phyloP scores from a whole-genome alignment of 768 basidiomycete genomes.

The Lentinula boryana region DNA sequence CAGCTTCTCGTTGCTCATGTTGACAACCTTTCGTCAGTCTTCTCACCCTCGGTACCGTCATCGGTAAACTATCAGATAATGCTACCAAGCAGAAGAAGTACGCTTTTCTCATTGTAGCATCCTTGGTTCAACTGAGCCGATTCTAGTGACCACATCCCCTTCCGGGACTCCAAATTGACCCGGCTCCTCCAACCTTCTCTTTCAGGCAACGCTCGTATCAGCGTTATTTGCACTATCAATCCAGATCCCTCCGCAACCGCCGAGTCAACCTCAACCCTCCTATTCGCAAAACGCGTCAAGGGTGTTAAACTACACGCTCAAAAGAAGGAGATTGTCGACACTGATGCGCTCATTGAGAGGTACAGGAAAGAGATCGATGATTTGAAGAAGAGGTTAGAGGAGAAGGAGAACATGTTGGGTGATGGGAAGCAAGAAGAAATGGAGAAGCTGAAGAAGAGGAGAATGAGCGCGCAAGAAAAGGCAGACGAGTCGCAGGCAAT shows the following conservation, averaged over 20 bases:
- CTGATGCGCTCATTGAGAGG: slow-evolving; percentile 88
- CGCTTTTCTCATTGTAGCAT: slow-evolving; percentile 9
- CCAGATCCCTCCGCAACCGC: slow-evolving; percentile 72
- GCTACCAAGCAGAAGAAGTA: slow-evolving; percentile 68
- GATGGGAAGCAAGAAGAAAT: background rate
- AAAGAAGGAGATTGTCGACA: slow-evolving; percentile 92
- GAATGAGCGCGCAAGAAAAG: slow-evolving; percentile 49
- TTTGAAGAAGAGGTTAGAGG: slow-evolving; percentile 66
- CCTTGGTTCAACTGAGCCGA: background rate
- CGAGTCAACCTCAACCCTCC: slow-evolving; percentile 84
- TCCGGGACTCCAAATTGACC: slow-evolving; percentile 92
- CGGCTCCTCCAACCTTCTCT: slow-evolving; percentile 92
- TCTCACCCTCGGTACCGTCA: slow-evolving; percentile 89
- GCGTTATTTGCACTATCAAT: slow-evolving; percentile 94
- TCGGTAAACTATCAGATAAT: slow-evolving; percentile 87
- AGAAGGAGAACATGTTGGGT: slow-evolving; percentile 56
- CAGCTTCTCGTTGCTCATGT: background rate
- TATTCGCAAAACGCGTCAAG: slow-evolving; percentile 90
- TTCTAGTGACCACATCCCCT: slow-evolving; percentile 85
- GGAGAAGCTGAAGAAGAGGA: slow-evolving; percentile 33
- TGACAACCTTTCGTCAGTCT: slow-evolving; percentile 40
- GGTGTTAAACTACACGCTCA: slow-evolving; percentile 82
- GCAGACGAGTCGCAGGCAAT: slow-evolving; percentile 81
- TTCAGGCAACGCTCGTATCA: slow-evolving; percentile 92
- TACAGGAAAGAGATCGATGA: slow-evolving; percentile 95